Evolutionary conservation across 352 stramenopile genomes (phyloP).

Genomic region (Phytopythium vexans): DNA sequence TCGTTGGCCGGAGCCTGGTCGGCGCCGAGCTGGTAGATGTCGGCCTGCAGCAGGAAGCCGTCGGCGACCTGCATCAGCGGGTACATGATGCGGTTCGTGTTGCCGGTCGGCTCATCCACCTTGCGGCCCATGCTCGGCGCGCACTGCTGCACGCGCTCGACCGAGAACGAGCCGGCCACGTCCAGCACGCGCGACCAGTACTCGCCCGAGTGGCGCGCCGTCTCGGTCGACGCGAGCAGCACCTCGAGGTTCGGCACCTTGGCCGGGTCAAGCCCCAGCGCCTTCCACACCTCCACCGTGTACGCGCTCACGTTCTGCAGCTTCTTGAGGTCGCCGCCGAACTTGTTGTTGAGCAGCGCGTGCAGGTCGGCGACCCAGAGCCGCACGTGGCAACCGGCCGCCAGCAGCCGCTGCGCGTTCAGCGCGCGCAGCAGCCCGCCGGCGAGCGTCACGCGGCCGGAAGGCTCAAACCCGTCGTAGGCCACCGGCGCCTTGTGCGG

Average conservation of each 20-base stretch:
- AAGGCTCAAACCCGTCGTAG: constrained; percentile 99
- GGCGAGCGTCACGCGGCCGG: constrained; percentile 98
- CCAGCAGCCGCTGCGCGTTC: constrained; percentile 92
- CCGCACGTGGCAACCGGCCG: constrained; percentile 93
- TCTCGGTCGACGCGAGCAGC: constrained; percentile 96
- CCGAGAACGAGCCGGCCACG: constrained; percentile 83
- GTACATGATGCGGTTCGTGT: constrained; percentile 95
- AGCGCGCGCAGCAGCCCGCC: constrained; percentile 93
- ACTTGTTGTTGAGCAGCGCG: constrained; percentile 99
- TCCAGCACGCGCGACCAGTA: constrained; percentile 95
- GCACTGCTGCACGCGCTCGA: constrained; percentile 96
- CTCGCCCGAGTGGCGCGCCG: constrained; percentile 77
- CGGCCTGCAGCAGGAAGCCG: constrained; percentile 97
- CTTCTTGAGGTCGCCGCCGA: constrained; percentile 97
- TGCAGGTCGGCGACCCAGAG: constrained; percentile 99
- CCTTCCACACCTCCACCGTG: constrained; percentile 99
- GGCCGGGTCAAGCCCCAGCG: constrained; percentile 93
- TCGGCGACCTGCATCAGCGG: constrained; percentile 98
- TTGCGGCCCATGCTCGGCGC: constrained; percentile 98
- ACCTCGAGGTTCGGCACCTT: constrained; percentile 94
- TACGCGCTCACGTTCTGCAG: constrained; percentile 93
- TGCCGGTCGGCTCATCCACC: constrained; percentile 71
- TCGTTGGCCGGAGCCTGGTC: constrained; percentile 96
- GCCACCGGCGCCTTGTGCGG: constrained; percentile 77
- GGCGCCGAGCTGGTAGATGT: constrained; percentile 98